phyloP scores from a whole-genome alignment of 2,329 filamentous ascomycete genomes.

The Samsoniella hepiali region DNA sequence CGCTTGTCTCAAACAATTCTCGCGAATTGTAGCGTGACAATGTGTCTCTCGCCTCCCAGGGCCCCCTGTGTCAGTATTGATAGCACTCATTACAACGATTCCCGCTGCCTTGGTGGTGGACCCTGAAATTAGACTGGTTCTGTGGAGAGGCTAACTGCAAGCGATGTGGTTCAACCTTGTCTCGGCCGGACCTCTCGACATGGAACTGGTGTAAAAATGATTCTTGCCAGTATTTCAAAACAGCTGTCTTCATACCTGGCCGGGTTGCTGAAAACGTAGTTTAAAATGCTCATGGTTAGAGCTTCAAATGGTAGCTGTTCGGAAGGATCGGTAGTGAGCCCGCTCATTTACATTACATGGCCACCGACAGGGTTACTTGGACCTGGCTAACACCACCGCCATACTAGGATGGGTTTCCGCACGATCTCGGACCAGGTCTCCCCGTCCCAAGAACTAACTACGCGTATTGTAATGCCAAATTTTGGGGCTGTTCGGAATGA shows the following conservation, averaged over 20 bases:
- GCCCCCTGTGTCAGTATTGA: background rate
- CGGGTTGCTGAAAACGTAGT: background rate
- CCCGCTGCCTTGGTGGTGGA: constrained; percentile 5
- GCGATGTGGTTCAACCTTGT: background rate
- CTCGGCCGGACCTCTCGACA: background rate
- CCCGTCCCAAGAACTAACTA: background rate
- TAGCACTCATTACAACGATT: constrained; percentile 9
- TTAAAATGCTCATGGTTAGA: background rate
- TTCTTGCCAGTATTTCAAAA: background rate
- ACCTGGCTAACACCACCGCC: background rate
- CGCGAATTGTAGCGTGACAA: background rate
- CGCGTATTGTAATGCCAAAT: background rate
- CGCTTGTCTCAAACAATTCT: background rate
- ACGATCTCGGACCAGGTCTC: constrained; percentile 3
- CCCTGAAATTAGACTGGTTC: constrained; percentile 13
- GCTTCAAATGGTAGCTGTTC: background rate
- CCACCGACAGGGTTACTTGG: background rate
- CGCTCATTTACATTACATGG: background rate
- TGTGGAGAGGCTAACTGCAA: constrained; percentile 1
- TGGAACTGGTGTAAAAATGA: background rate
- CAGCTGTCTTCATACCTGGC: background rate
- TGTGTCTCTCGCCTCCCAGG: background rate
- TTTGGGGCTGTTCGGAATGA: background rate
- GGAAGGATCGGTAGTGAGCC: background rate
- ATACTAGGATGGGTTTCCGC: background rate